Evolutionary conservation across 2,329 filamentous ascomycete genomes (phyloP).

Genomic region (Cadophora malorum): DNA sequence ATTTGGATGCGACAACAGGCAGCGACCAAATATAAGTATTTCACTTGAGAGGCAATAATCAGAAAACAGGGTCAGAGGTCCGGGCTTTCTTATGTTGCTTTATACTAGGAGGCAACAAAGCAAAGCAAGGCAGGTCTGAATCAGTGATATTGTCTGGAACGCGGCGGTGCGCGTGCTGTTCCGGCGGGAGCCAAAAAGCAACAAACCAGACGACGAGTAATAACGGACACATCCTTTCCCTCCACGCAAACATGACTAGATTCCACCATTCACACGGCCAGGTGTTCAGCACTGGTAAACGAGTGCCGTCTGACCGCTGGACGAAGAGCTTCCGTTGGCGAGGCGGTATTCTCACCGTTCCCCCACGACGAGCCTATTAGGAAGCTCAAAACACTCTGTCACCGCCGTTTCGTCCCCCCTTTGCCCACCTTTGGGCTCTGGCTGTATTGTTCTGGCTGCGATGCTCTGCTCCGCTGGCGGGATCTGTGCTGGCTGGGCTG

Average conservation of each 20-base stretch:
- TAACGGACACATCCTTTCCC: background rate
- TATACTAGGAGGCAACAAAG: slow-evolving; percentile 7
- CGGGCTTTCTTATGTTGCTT: slow-evolving; percentile 15
- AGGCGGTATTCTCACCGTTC: slow-evolving; percentile 9
- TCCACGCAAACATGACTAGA: slow-evolving; percentile 18
- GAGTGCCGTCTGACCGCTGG: slow-evolving; percentile 14
- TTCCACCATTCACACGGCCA: slow-evolving; percentile 15
- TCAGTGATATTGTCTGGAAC: slow-evolving; percentile 18
- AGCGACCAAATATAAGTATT: slow-evolving; percentile 13
- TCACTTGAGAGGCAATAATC: background rate
- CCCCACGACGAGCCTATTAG: slow-evolving; percentile 19
- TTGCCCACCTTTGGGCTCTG: slow-evolving; percentile 9
- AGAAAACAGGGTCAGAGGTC: slow-evolving; percentile 1
- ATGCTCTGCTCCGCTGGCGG: background rate
- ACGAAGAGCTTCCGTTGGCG: slow-evolving; percentile 7
- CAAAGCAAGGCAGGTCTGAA: slow-evolving; percentile 8
- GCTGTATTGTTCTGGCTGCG: slow-evolving; percentile 8
- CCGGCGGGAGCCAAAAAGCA: slow-evolving; percentile 18
- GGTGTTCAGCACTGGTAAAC: slow-evolving; percentile 13
- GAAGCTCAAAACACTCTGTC: background rate
- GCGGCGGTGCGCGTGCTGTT: slow-evolving; percentile 9
- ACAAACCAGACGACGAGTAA: slow-evolving; percentile 10
- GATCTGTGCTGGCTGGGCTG: slow-evolving; percentile 3
- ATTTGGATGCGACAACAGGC: slow-evolving; percentile 1
- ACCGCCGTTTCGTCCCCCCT: slow-evolving; percentile 15